phyloP scores from a whole-genome alignment of 768 basidiomycete species.

The Tubosaeta sp. region DNA sequence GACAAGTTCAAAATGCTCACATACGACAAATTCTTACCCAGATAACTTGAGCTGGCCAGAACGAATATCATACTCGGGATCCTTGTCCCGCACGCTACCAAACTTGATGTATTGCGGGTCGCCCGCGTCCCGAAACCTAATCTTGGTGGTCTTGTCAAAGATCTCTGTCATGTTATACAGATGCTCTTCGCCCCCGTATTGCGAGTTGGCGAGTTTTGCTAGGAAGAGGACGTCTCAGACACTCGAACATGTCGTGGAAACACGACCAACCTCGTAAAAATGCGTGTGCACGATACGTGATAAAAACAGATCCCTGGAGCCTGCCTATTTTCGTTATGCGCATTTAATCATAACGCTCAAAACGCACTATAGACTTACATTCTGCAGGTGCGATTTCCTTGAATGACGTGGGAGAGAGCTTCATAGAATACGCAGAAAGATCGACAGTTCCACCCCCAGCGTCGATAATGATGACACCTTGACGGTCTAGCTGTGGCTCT shows the following conservation, averaged over 20 bases:
- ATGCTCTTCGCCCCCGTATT: slow-evolving; percentile 26
- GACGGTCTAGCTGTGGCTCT: slow-evolving; percentile 22
- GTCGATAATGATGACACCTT: slow-evolving; percentile 40
- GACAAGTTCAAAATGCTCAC: neutral
- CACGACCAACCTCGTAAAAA: slow-evolving; percentile 25
- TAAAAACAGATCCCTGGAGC: slow-evolving; percentile 36
- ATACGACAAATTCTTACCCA: slow-evolving; percentile 27
- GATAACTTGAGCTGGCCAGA: slow-evolving; percentile 35
- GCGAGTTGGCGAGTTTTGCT: slow-evolving; percentile 31
- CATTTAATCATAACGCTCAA: neutral
- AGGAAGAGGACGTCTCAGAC: neutral
- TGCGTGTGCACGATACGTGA: slow-evolving; percentile 26
- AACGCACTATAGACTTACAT: slow-evolving; percentile 11
- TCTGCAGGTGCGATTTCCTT: slow-evolving; percentile 35
- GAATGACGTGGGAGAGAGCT: slow-evolving; percentile 20
- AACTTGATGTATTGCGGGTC: slow-evolving; percentile 37
- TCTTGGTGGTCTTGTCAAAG: slow-evolving; percentile 37
- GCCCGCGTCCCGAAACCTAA: slow-evolving; percentile 34
- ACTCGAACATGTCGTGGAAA: neutral
- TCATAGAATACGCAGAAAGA: slow-evolving; percentile 34
- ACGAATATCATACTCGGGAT: slow-evolving; percentile 31
- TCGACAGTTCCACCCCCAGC: slow-evolving; percentile 19
- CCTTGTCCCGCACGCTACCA: slow-evolving; percentile 34
- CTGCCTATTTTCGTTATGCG: slow-evolving; percentile 23
- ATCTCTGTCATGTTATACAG: slow-evolving; percentile 29